phyloP scores from a whole-genome alignment of 1,284 basidiomycete species.

The Sparassis latifolia region DNA sequence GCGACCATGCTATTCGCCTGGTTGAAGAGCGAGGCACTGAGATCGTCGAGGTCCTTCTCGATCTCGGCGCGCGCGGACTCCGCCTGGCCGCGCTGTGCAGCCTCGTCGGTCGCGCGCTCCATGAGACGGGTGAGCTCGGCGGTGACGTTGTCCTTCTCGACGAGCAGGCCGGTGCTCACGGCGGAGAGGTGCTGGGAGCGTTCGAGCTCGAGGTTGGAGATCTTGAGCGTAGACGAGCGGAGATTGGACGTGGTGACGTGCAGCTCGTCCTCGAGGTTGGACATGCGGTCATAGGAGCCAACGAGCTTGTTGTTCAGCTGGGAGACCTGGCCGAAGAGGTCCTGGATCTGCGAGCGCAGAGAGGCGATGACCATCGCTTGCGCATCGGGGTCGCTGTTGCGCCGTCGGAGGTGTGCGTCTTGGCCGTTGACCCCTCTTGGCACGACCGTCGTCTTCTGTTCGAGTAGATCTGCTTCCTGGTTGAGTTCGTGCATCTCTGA shows the following conservation, averaged over 20 bases:
- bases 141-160: constrained; percentile 89
- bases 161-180: constrained; percentile 83
- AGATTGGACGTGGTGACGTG: constrained; percentile 58
- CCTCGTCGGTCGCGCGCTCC: constrained; percentile 92
- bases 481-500: constrained; percentile 28
- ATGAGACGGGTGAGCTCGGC: constrained; percentile 90
- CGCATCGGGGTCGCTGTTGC: constrained; percentile 41
- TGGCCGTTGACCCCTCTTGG: constrained; percentile 16
- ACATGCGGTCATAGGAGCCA: constrained; percentile 84
- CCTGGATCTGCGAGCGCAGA: constrained; percentile 75
- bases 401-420: constrained; percentile 16
- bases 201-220: constrained; percentile 69
- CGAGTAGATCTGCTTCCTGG: constrained; percentile 25
- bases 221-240: constrained; percentile 53
- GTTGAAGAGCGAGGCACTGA: constrained; percentile 82
- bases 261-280: constrained; percentile 89
- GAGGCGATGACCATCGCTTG: constrained; percentile 73
- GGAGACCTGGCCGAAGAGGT: constrained; percentile 85
- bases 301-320: constrained; percentile 92
- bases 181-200: constrained; percentile 73
- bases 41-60: constrained; percentile 87
- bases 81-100: constrained; percentile 84
- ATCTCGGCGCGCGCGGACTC: constrained; percentile 80
- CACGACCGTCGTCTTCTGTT: constrained; percentile 21
- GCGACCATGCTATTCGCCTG: constrained; percentile 94